These are phyloP conservation scores for Ceratocystis huliohia DNA, from an alignment of 2,329 filamentous ascomycete genomes.

Conservation along the genomic window DNA sequence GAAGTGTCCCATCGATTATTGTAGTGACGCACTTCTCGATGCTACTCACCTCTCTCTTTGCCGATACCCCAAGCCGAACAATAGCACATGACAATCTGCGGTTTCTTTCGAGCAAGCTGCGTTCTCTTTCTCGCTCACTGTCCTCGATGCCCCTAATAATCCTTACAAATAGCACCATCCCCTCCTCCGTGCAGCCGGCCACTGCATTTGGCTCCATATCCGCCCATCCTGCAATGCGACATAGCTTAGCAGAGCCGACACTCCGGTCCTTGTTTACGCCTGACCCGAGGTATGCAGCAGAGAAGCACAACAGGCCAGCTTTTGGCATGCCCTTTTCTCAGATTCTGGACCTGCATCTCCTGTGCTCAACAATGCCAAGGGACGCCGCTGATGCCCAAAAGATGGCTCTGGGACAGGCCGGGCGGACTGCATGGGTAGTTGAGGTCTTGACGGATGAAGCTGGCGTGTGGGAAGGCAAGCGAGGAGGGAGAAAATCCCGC, in stretches of 20 bases:
- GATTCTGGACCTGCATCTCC: conserved; percentile 42
- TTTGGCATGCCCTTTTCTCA: conserved; percentile 44
- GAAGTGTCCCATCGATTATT: conserved; percentile 33
- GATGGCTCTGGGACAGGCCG: conserved; percentile 7
- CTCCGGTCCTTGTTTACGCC: conserved; percentile 40
- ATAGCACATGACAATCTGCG: conserved; percentile 41
- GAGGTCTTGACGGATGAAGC: conserved; percentile 42
- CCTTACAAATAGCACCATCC: conserved; percentile 40
- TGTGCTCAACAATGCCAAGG: conserved; percentile 36
- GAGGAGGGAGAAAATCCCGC: conserved; percentile 28
- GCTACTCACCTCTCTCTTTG: conserved; percentile 41
- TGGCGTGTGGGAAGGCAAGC: conserved; percentile 32
- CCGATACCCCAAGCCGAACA: conserved; percentile 33
- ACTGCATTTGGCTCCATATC: background rate
- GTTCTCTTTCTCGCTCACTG: conserved; percentile 33
- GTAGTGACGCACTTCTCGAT: conserved; percentile 43
- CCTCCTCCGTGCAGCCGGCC: background rate
- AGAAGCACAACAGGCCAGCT: conserved; percentile 34
- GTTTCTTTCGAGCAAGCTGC: conserved; percentile 36
- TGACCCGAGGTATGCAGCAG: conserved; percentile 23
- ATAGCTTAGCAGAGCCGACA: conserved; percentile 31
- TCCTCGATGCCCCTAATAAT: conserved; percentile 37
- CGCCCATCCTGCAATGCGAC: background rate
- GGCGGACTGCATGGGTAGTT: conserved; percentile 31
- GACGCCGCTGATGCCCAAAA: conserved; percentile 31